A percentile compares a stretch with the other conserved stretches of the same genome.
Conservation (phyloP, 1,284 basidiomycete species). For the Rhodotorula sp. region DNA sequence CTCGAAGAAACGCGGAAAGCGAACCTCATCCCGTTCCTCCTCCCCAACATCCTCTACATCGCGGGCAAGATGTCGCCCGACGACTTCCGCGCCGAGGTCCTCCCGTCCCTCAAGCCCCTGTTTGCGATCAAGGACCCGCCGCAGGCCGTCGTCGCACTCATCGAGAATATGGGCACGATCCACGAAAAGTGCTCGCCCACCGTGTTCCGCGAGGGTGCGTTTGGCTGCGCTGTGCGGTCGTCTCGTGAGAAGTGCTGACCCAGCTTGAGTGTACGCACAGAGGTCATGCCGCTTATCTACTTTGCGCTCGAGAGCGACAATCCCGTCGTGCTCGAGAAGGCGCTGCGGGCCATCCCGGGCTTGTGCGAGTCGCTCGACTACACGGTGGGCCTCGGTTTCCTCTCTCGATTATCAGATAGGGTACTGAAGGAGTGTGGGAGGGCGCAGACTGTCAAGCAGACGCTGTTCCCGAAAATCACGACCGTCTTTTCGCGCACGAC, state of each 20-base stretch:
- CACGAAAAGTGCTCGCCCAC: conserved; percentile 85
- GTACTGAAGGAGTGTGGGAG: too few species aligned
- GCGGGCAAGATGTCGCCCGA: conserved; percentile 68
- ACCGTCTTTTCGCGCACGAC: conserved; percentile 51
- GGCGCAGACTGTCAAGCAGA: conserved; percentile 39
- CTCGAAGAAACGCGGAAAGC: conserved; percentile 81
- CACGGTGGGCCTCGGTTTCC: conserved; percentile 10
- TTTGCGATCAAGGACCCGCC: conserved; percentile 93
- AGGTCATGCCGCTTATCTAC: conserved; percentile 92
- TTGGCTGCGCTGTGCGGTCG: not conserved
- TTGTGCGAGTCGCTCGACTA: conserved; percentile 93
- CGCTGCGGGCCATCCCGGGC: conserved; percentile 78
- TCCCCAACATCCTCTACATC: conserved; percentile 98
- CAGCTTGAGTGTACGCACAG: conserved; percentile 54
- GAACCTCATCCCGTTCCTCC: conserved; percentile 86
- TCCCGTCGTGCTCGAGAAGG: conserved; percentile 85
- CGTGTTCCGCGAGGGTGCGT: conserved; percentile 83
- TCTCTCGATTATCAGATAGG: not conserved
- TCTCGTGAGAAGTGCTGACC: not conserved
- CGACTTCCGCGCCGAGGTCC: conserved; percentile 78
- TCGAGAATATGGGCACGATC: conserved; percentile 85
- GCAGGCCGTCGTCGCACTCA: conserved; percentile 81
- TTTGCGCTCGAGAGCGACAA: conserved; percentile 93
- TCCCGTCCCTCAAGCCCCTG: conserved; percentile 86
- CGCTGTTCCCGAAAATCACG: conserved; percentile 85